Conservation (phyloP, 495 filamentous ascomycete species). For the Lophium mytilinum region DNA sequence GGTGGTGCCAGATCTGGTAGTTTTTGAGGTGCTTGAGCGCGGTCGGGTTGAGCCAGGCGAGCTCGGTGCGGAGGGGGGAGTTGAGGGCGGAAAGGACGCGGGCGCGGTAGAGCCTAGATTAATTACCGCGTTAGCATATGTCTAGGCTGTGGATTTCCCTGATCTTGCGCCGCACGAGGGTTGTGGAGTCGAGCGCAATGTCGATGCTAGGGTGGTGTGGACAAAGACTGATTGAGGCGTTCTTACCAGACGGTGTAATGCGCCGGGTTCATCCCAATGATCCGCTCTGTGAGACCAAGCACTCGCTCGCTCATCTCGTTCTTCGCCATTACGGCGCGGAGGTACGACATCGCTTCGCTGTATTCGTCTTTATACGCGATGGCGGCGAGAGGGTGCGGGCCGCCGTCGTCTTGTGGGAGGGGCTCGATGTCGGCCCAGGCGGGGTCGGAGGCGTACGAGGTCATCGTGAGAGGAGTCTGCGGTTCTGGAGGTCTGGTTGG, state of each 20-base stretch:
- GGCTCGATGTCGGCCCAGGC: slow-evolving; percentile 79
- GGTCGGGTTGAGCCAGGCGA: slow-evolving; percentile 76
- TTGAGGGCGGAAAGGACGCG: slow-evolving; percentile 60
- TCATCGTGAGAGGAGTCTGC: not conserved
- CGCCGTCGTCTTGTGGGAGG: slow-evolving; percentile 75
- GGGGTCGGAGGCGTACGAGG: slow-evolving; percentile 55
- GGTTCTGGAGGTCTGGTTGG: no score
- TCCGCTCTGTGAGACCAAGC: slow-evolving; percentile 73
- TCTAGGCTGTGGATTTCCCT: not conserved
- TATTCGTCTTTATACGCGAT: slow-evolving; percentile 87
- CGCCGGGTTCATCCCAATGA: slow-evolving; percentile 87
- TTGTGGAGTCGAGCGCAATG: not conserved
- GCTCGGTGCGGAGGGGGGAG: slow-evolving; percentile 59
- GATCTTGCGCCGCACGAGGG: not conserved
- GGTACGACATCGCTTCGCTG: slow-evolving; percentile 78
- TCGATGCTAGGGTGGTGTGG: not conserved
- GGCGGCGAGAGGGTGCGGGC: slow-evolving; percentile 61
- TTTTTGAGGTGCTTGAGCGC: slow-evolving; percentile 85
- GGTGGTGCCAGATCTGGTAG: slow-evolving; percentile 98
- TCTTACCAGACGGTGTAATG: slow-evolving; percentile 92
- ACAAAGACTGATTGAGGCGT: slow-evolving; percentile 1
- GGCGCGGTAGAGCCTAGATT: slow-evolving; percentile 70
- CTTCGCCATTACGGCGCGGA: slow-evolving; percentile 83
- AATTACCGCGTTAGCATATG: not conserved
- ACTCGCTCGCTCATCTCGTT: slow-evolving; percentile 77